A percentile compares a stretch with the other conserved stretches of the same genome.
Evolutionary conservation across 2,329 filamentous ascomycete species (phyloP).

Genomic region (Cladophialophora psammophila): DNA sequence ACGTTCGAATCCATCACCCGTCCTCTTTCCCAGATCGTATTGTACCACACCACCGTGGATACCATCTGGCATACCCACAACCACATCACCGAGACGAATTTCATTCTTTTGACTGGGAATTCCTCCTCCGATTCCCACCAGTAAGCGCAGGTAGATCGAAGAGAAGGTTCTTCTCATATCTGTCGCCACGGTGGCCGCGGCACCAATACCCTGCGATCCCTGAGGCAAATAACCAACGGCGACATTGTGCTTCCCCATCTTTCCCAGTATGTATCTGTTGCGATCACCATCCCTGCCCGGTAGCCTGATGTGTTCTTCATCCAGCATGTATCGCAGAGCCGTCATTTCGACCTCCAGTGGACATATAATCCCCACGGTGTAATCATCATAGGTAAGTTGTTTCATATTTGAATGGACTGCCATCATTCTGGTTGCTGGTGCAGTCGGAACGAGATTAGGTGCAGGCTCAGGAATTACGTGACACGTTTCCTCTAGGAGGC

Average conservation of each 20-base stretch:
- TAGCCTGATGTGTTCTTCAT: constrained; percentile 34
- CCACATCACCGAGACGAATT: constrained; percentile 42
- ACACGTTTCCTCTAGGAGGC: too few species aligned
- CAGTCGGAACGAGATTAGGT: too few species aligned
- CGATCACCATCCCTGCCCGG: constrained; percentile 17
- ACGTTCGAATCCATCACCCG: too few species aligned
- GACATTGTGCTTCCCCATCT: constrained; percentile 38
- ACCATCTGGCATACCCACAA: constrained; percentile 39
- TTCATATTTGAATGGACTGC: too few species aligned
- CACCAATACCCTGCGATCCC: constrained; percentile 27
- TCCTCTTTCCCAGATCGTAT: constrained; percentile 38
- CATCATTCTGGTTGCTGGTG: too few species aligned
- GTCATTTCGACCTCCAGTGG: constrained; percentile 42
- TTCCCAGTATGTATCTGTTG: constrained; percentile 35
- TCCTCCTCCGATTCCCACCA: constrained; percentile 43
- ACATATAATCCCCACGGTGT: constrained; percentile 44
- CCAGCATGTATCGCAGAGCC: constrained; percentile 42
- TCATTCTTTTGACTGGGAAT: constrained; percentile 36
- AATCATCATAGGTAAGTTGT: too few species aligned
- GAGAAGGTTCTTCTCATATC: constrained; percentile 38
- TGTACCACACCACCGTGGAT: constrained; percentile 39
- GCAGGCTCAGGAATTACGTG: too few species aligned
- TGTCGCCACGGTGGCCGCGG: constrained; percentile 38
- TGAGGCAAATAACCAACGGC: constrained; percentile 36
- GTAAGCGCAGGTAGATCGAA: constrained; percentile 38